phyloP scores from a whole-genome alignment of 2,329 filamentous ascomycete species.

The Colletotrichum filicis region DNA sequence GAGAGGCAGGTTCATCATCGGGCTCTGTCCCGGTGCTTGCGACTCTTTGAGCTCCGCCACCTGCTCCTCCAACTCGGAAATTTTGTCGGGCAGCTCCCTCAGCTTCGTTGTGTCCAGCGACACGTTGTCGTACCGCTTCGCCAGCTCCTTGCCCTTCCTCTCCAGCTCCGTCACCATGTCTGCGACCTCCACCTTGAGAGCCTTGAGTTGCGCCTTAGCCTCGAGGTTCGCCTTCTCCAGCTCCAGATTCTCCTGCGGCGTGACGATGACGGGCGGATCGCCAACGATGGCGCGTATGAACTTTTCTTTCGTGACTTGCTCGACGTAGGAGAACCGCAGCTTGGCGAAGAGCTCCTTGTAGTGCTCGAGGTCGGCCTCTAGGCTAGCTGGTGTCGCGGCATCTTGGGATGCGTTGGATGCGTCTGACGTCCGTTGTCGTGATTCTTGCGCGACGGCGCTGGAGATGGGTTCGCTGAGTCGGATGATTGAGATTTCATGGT shows the following conservation, averaged over 20 bases:
- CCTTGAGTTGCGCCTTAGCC: slow-evolving; percentile 81
- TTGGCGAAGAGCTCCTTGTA: slow-evolving; percentile 97
- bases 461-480: slow-evolving; percentile 81
- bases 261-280: slow-evolving; percentile 87
- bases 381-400: slow-evolving; percentile 76
- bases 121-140: slow-evolving; percentile 62
- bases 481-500: slow-evolving; percentile 77
- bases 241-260: slow-evolving; percentile 82
- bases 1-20: slow-evolving; percentile 65
- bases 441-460: slow-evolving; percentile 54
- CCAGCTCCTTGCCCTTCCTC: slow-evolving; percentile 67
- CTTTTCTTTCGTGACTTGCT: slow-evolving; percentile 98
- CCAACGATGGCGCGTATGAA: slow-evolving; percentile 94
- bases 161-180: slow-evolving; percentile 80
- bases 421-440: slow-evolving; percentile 73
- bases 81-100: slow-evolving; percentile 62
- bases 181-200: slow-evolving; percentile 82
- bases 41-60: slow-evolving; percentile 57
- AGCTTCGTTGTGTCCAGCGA: slow-evolving; percentile 60
- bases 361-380: slow-evolving; percentile 86
- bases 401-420: slow-evolving; percentile 73
- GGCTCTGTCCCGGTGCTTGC: slow-evolving; percentile 50
- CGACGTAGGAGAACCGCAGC: slow-evolving; percentile 95
- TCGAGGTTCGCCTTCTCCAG: slow-evolving; percentile 76
- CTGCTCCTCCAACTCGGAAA: slow-evolving; percentile 58